Base-by-base conservation (phyloP, 768 basidiomycete genomes). In the Artomyces pyxidatus region DNA sequence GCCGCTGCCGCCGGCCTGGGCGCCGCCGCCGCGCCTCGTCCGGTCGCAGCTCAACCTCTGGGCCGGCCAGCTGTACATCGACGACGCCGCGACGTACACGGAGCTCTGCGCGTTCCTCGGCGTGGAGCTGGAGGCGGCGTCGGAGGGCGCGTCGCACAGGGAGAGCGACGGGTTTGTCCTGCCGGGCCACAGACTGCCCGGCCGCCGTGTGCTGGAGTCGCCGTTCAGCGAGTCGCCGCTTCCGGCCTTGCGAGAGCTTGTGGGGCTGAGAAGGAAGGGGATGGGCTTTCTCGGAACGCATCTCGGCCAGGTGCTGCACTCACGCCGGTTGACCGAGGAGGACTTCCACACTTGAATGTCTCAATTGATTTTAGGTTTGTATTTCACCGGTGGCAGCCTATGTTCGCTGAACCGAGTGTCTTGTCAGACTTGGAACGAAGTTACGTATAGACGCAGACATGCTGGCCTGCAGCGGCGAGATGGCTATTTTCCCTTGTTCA, bases 31-130 rank as follows among this genome's bases (percentile, higher is more conserved):
- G 0, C n/a, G 32, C 9, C 50, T 52, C 26, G 23, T 55, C 6
- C 21, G 37, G 16, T 42, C 29, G 5, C 30, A 43, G n/a, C 38
- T 54, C 9, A 44, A 47, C 35, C 25, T 52, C 4, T 55, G 45
- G 4, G 42, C 51, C 14, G 53, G 53, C 1, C 50, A 55, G 27
- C 53, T 55, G 4, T 55, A 48, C 47, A 47, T 55, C 2, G 53
- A 55, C 21, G 43, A 17, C n/a, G 42, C 29, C 40, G 43, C 42
- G 25, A 50, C 47, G 19, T 55, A 55, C 17, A 44, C 39, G 28
- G 43, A 37, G 32, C 12, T 45, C 8, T 55, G 53, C 47, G 32
- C 19, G 8, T 27, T 52, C 10, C 51, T 55, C 17, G 53, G 45
- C 3, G 22, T 53, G n/a, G 21, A 27, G 3, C 45, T 53, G 49